phyloP scores from a whole-genome alignment of 148 eudicot genomes.

The Nyssa sinensis region DNA sequence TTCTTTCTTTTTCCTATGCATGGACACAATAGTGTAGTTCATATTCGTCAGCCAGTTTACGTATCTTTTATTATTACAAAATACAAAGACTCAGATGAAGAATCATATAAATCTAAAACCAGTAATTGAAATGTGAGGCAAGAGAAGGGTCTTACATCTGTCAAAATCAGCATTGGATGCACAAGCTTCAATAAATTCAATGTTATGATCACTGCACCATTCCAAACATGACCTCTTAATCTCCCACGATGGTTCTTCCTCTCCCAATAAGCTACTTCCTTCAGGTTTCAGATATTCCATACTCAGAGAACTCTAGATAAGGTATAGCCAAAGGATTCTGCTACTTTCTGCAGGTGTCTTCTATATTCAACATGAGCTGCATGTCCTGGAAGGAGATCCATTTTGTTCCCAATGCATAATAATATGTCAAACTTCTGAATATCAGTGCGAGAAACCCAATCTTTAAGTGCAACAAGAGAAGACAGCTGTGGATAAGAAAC shows the following conservation, averaged over 20 bases:
- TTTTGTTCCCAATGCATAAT: constrained; percentile 95
- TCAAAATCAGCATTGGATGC: constrained; percentile 86
- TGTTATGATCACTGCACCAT: constrained; percentile 78
- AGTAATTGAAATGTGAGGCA: not conserved
- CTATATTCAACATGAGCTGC: constrained; percentile 80
- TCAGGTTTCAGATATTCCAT: constrained; percentile 86
- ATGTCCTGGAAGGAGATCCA: constrained; percentile 88
- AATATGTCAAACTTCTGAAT: constrained; percentile 76
- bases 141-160: constrained; percentile 55
- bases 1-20: too few species aligned
- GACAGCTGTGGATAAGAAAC: constrained; percentile 51
- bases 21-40: too few species aligned
- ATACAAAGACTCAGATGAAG: not conserved
- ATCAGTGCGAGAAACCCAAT: constrained; percentile 75
- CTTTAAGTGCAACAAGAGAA: constrained; percentile 72
- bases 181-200: constrained; percentile 89
- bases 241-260: constrained; percentile 56
- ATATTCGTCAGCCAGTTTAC: too few species aligned
- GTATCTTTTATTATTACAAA: not conserved
- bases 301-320: constrained; percentile 42
- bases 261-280: constrained; percentile 73
- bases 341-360: constrained; percentile 50
- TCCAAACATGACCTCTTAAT: constrained; percentile 65
- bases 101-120: not conserved
- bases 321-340: constrained; percentile 39